Conservation (phyloP, 2,329 filamentous ascomycete species). For the Colletotrichum falcatum region DNA sequence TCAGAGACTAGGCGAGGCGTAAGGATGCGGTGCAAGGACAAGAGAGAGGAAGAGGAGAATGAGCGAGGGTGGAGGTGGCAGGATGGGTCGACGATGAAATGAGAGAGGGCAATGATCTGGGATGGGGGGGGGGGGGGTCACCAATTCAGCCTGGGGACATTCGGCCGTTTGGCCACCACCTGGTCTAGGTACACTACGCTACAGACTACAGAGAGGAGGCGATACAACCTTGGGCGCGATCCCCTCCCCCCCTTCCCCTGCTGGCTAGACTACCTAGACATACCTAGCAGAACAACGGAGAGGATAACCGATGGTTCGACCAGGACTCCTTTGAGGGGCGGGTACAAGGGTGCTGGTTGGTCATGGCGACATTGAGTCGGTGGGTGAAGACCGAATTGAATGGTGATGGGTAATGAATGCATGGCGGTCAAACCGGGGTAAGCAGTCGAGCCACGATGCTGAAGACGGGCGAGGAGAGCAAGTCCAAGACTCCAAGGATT, state of each 20-base stretch:
- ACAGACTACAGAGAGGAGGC: background rate
- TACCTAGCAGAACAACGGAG: conserved; percentile 8
- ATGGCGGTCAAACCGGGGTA: conserved; percentile 11
- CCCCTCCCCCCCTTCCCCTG: conserved; percentile 21
- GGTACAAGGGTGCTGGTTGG: conserved; percentile 31
- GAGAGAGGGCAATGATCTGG: conserved; percentile 27
- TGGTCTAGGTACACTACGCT: background rate
- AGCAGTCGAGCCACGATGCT: conserved; percentile 10
- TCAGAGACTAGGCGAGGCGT: conserved; percentile 37
- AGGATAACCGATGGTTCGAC: conserved; percentile 18
- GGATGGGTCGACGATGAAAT: conserved; percentile 41
- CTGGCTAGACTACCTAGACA: conserved; percentile 13
- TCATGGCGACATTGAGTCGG: conserved; percentile 34
- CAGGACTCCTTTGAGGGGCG: conserved; percentile 27
- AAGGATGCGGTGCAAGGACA: conserved; percentile 40
- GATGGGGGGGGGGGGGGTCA: conserved; percentile 4
- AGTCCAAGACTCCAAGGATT: conserved; percentile 29
- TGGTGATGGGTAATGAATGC: conserved; percentile 29
- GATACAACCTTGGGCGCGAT: conserved; percentile 33
- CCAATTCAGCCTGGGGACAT: conserved; percentile 3
- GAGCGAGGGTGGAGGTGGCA: conserved; percentile 31
- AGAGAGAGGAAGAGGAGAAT: conserved; percentile 38
- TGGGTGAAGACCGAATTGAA: background rate
- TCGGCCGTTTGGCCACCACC: background rate
- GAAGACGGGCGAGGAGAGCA: background rate